Base-by-base conservation (phyloP, 2,329 filamentous ascomycete species). In the Stachybotrys echinatus region DNA sequence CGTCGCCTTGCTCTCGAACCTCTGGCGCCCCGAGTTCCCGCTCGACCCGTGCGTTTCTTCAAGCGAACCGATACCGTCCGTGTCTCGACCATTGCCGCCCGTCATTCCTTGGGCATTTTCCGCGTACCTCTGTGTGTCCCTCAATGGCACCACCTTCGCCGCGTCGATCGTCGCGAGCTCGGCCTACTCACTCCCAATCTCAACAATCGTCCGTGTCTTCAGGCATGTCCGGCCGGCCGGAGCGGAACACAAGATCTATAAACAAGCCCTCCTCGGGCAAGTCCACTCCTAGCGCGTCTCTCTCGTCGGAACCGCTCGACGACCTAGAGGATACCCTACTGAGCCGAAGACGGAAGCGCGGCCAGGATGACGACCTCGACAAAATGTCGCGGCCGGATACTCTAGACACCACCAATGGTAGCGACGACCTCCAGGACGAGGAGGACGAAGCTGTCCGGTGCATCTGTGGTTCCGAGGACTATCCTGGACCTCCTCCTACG, bases 401-500 rank as follows among this genome's bases (percentile, higher is more conserved):
- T 31, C 64, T 70, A 55, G 74, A 76, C 44, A 82, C 81, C 75
- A 67, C 65, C 42, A 83, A 85, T 67, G 87, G 85, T 55, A 80
- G 77, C 52, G 83, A 84, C 54, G 85, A 90, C 50, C 79, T 87
- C 45, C 88, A 89, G 52, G 68, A 71, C 48, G 88, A 88, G 63
- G 90, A 96, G 67, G 92, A 96, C 64, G 94, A 97, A 74, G 84
- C 94, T 50, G 96, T 96, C 64, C 85, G 94, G 58, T 99, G 94
- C 73, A 86, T 99, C 56, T 99, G 94, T 71, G 92, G 91, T 59
- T 85, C 88, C 60, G 90, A 95, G 63, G 94, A 99, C 51, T 97
- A 97, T 71, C 94, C 94, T 20, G 94, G 94, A 48, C 88, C 85
- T 61, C 81, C 87, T 51, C 80, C 81, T 50, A 78, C 81, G 60